Conservation (phyloP, 2,329 filamentous ascomycete genomes). For the Scedosporium boydii region DNA sequence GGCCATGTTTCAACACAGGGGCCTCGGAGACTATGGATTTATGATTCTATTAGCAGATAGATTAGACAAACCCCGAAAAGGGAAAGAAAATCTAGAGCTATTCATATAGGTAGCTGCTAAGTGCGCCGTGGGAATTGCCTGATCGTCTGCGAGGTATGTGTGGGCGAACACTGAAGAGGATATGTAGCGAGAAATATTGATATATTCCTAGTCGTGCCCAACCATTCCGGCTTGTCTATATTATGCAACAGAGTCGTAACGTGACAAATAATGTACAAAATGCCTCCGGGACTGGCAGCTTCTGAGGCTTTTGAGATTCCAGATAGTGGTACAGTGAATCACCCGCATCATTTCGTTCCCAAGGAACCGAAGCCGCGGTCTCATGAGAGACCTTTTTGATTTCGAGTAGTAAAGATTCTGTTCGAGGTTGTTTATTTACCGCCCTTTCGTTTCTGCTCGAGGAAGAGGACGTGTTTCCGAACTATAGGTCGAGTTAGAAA, state of each 20-base stretch:
- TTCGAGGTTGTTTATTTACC: constrained; percentile 32
- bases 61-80: too few relatives aligned
- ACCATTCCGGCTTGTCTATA: background rate
- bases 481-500: constrained; percentile 40
- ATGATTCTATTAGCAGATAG: too few relatives aligned
- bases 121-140: too few relatives aligned
- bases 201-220: background rate
- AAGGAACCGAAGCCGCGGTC: background rate
- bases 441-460: constrained; percentile 77
- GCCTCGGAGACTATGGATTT: too few relatives aligned
- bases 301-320: background rate
- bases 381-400: background rate
- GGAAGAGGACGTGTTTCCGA: constrained; percentile 88
- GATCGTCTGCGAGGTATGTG: background rate
- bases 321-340: background rate
- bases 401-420: background rate
- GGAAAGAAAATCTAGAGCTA: too few relatives aligned
- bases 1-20: too few relatives aligned
- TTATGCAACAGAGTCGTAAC: constrained; percentile 15
- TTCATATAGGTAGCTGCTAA: too few relatives aligned
- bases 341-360: background rate
- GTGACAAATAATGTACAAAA: constrained; percentile 12
- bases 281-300: constrained; percentile 6
- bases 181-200: background rate
- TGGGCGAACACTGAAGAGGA: background rate